Conservation (phyloP, 2,329 filamentous ascomycete genomes). For the Acrodontium crateriforme region DNA sequence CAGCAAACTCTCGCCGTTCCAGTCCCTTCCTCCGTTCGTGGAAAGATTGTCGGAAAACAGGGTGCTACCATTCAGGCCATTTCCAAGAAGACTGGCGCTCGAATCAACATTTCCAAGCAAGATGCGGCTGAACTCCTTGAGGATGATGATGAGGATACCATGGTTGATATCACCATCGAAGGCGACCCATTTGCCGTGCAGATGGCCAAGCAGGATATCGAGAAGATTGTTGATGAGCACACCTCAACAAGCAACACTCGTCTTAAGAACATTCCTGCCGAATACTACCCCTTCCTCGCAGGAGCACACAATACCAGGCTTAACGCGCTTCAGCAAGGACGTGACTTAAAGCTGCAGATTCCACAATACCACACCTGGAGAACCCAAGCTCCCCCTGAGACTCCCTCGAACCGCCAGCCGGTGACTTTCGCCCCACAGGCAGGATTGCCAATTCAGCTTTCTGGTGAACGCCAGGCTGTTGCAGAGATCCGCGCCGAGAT, state of each 20-base stretch:
- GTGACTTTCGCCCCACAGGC: conserved; percentile 58
- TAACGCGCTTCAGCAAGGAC: conserved; percentile 56
- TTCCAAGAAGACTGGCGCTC: conserved; percentile 77
- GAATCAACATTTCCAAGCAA: conserved; percentile 74
- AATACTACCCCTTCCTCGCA: conserved; percentile 92
- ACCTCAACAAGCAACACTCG: conserved; percentile 70
- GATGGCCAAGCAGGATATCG: conserved; percentile 69
- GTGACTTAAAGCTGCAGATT: conserved; percentile 68
- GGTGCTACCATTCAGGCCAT: conserved; percentile 83
- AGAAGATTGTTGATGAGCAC: conserved; percentile 76
- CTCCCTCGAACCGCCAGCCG: conserved; percentile 47
- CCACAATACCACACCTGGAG: conserved; percentile 68
- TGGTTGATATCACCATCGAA: conserved; percentile 76
- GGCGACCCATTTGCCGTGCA: conserved; percentile 81
- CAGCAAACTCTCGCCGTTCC: conserved; percentile 35
- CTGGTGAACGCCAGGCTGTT: conserved; percentile 71
- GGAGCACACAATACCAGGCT: conserved; percentile 59
- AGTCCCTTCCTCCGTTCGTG: conserved; percentile 69
- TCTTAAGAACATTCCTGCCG: conserved; percentile 70
- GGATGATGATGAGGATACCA: conserved; percentile 62
- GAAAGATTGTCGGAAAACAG: conserved; percentile 85
- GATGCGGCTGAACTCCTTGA: conserved; percentile 46
- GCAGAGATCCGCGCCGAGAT: conserved; percentile 68
- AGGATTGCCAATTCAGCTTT: conserved; percentile 69
- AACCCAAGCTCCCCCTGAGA: conserved; percentile 50